phyloP scores from a whole-genome alignment of 345 rosid genomes.

The Jatropha curcas region DNA sequence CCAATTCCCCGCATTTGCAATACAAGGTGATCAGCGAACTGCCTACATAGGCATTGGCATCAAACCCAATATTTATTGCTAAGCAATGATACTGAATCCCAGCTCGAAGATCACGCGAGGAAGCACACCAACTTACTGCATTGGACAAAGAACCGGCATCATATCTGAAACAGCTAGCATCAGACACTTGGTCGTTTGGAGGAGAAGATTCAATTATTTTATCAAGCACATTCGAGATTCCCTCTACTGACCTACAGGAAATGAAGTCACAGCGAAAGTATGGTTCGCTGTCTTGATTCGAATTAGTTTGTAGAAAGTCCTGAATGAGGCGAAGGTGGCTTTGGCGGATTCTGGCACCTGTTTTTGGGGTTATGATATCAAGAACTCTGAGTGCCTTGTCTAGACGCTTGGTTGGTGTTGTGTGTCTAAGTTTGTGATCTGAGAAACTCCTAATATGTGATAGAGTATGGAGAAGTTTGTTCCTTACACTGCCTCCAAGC shows the following conservation, averaged over 20 bases:
- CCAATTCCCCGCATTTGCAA: slow-evolving; percentile 43
- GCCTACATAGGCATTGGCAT: slow-evolving; percentile 65
- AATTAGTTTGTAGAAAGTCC: slow-evolving; percentile 46
- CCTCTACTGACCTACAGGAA: slow-evolving; percentile 13
- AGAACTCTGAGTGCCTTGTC: slow-evolving; percentile 53
- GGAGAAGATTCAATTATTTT: slow-evolving; percentile 26
- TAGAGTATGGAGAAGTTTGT: slow-evolving; percentile 11
- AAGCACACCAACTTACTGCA: slow-evolving; percentile 58
- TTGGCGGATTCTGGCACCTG: slow-evolving; percentile 14
- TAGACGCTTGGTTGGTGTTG: slow-evolving; percentile 28
- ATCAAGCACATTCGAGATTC: slow-evolving; percentile 33
- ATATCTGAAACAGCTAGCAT: slow-evolving; percentile 18
- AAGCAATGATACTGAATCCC: slow-evolving; percentile 66
- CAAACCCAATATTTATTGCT: slow-evolving; percentile 55
- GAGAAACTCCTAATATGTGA: slow-evolving; percentile 33
- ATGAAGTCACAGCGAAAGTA: slow-evolving; percentile 11
- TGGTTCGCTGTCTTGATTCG: slow-evolving; percentile 23
- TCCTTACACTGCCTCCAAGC: background rate
- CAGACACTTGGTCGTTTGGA: slow-evolving; percentile 22
- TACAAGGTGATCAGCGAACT: slow-evolving; percentile 62
- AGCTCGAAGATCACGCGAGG: slow-evolving; percentile 41
- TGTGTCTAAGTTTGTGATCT: slow-evolving; percentile 23
- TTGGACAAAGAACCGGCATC: slow-evolving; percentile 54
- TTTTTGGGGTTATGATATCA: slow-evolving; percentile 45
- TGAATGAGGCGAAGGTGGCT: slow-evolving; percentile 58